A percentile compares a stretch with the other conserved stretches of the same genome.
Conservation (phyloP, 2,329 filamentous ascomycete genomes). For the Raffaelea deltoideospora region DNA sequence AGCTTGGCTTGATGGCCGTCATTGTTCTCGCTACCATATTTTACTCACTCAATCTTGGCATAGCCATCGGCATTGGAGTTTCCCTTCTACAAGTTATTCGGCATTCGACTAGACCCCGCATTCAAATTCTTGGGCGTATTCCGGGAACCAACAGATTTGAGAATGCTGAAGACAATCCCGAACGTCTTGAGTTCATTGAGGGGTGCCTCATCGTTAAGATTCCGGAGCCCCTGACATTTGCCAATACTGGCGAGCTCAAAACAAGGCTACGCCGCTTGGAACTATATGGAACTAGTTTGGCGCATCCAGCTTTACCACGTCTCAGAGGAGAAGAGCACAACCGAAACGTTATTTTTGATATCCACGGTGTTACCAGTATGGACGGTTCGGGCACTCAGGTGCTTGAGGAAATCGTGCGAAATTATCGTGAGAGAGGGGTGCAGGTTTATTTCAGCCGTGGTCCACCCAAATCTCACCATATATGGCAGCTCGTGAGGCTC, state of each 20-base stretch:
- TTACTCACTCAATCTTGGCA: constrained; percentile 85
- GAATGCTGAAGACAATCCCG: constrained; percentile 62
- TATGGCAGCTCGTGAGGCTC: constrained; percentile 58
- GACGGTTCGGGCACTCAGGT: constrained; percentile 92
- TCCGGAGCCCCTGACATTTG: constrained; percentile 89
- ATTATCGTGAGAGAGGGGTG: constrained; percentile 63
- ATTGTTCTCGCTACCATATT: constrained; percentile 90
- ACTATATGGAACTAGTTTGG: constrained; percentile 70
- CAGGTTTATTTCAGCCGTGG: constrained; percentile 58
- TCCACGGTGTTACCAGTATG: constrained; percentile 89
- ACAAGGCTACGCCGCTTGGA: constrained; percentile 70
- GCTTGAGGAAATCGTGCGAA: constrained; percentile 71
- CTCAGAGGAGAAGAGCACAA: constrained; percentile 68
- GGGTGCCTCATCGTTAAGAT: constrained; percentile 95
- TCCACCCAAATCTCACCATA: constrained; percentile 32
- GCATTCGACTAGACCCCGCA: constrained; percentile 81
- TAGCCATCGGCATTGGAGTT: constrained; percentile 83
- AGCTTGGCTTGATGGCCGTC: constrained; percentile 72
- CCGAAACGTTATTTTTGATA: constrained; percentile 87
- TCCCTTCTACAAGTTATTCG: constrained; percentile 81
- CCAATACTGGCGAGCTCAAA: constrained; percentile 88
- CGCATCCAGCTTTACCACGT: constrained; percentile 76
- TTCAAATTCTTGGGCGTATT: constrained; percentile 87
- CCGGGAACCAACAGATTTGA: constrained; percentile 73
- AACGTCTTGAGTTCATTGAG: constrained; percentile 73